These are phyloP conservation scores for Meira miltonrushii DNA, from an alignment of 1,284 basidiomycete genomes.

Conservation along the genomic window DNA sequence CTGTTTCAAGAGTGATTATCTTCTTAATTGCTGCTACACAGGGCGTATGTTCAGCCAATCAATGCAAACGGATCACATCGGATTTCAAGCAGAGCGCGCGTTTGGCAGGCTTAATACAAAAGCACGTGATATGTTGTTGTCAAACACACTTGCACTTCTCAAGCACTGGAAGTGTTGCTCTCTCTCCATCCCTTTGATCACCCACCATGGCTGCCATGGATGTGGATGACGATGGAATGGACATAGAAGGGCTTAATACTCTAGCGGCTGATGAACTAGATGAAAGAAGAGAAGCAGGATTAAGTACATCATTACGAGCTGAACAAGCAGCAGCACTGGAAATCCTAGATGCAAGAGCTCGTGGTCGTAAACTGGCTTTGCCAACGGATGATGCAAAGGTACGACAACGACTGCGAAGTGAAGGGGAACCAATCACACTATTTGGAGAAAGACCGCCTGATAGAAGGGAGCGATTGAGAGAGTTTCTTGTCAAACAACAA, in stretches of 20 bases:
- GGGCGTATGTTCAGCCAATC: no score
- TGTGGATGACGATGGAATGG: constrained; percentile 1
- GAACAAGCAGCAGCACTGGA: constrained; percentile 1
- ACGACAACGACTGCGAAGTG: constrained; percentile 76
- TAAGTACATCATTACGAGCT: background rate
- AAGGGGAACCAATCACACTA: constrained; percentile 90
- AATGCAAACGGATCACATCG: no score
- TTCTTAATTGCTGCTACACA: no score
- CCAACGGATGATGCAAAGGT: constrained; percentile 95
- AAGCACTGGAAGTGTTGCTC: background rate
- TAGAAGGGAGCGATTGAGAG: constrained; percentile 83
- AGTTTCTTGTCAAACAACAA: constrained; percentile 81
- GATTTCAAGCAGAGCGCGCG: no score
- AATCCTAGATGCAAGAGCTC: constrained; percentile 59
- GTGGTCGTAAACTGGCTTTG: constrained; percentile 84
- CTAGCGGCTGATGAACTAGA: background rate
- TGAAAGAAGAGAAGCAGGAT: background rate
- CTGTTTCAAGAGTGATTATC: no score
- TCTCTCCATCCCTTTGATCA: background rate
- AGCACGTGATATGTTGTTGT: no score
- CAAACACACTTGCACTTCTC: background rate
- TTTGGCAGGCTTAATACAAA: no score
- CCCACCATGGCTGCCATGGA: background rate
- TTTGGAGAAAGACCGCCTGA: constrained; percentile 78
- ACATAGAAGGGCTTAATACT: background rate